Evolutionary conservation across 2,329 filamentous ascomycete species (phyloP), one percentile per base, ranked within the genome.

Genomic region (Colletotrichum gigasporum): DNA sequence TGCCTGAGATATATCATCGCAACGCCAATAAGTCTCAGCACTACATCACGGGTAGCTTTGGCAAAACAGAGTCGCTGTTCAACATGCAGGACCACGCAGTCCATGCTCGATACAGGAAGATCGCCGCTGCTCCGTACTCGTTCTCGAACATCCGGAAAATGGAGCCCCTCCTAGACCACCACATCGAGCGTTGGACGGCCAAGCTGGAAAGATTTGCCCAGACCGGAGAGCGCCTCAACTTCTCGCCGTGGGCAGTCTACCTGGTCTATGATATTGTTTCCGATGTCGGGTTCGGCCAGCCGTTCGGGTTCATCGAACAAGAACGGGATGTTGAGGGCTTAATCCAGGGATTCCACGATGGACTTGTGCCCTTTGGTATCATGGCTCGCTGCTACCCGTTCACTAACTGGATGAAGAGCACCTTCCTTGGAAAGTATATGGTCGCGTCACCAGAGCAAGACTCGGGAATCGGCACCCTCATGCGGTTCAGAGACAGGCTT

Each of bases 201-300:
- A 81, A 78, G n/a, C 75, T 89, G 3, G 75, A 80, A 70, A 75
- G 3, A 72, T 89, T 87, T 65, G 81, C 76, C 4, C 72, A 76
- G 7, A 78, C 77, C 1, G 76, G 79, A 1, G 71, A 81, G 39
- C 68, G 73, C 1, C 83, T 88, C 54, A 84, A 89, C 68, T 87
- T 88, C 69, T 75, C 83, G 0, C 81, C 80, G 54, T 87, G 85
- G 85, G 81, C 82, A 48, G 80, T 84, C 6, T 85, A 80, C 67
- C 79, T 87, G 77, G 85, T 84, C 3, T 88, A 87, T 74, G 85
- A 88, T 68, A 81, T 87, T 34, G 85, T 88, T 58, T 82, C 80
- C 22, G 83, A 86, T 63, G 76, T 88, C 39, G 84, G 82, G 2
- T 88, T 87, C 67, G 84, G 85, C 9, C 81, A 78, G 3, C 80